Base-by-base conservation (phyloP, 148 eudicot genomes). In the Heliosperma pusillum region DNA sequence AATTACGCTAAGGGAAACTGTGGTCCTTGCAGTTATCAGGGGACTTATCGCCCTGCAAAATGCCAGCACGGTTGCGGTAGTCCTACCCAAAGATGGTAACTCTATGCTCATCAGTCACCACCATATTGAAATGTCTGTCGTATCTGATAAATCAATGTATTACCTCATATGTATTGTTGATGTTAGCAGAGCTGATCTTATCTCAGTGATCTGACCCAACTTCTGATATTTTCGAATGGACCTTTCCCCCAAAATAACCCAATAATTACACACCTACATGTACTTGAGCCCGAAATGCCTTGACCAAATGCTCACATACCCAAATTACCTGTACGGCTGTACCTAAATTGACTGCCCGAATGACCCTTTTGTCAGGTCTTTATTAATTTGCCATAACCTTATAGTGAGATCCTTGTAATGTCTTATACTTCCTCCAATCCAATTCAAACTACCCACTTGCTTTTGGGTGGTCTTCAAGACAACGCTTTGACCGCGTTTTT, bases 1-100 rank as follows among this genome's bases (percentile, higher is more conserved):
- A 80, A 76, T 40, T 74, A 74, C 58, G 99, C 97, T 24, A 82
- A 82, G 74, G 99, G 99, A 33, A 80, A 79, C 57, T 95, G 99
- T 71, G 72, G 79, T 22, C 59, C 80, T 57, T 95, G 97, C 74
- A 83, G 72, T 55, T 95, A 95, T 63, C 66, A 71, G n/a, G 94
- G 94, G 15, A 76, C 88, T 26, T 92, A 80, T 83, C 82, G 92
- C 53, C 71, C 83, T 20, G 64, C 78, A 16, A 90, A 90, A 21
- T 95, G 99, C 74, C 97, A 89, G 74, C 75, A 82, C 40, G 97
- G 99, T n/a, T 95, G 99, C 56, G 97, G 97, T 7, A 61, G 80
- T 42, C 97, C 99, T 24, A 92, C 97, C 29, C 99, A 95, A 62
- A 81, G 92, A 90, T 95, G 99, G 99, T 95, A 87, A 70, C 20